Conservation (phyloP, 768 basidiomycete species). For the Fistulinella prunicolor region DNA sequence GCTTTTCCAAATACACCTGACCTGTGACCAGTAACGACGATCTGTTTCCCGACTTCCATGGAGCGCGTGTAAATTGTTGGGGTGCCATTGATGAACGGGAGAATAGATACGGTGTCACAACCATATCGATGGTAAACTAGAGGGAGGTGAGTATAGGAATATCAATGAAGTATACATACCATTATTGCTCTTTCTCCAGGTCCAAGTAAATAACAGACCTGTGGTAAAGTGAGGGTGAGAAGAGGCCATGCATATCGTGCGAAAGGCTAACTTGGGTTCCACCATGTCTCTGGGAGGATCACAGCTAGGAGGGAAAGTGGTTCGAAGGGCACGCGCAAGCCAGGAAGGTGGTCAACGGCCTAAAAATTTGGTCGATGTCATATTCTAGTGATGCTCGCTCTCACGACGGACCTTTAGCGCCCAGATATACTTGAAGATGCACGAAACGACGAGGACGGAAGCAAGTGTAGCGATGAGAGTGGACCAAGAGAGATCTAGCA, state of each 20-base stretch:
- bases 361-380: neutral
- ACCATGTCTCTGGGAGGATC: constrained; percentile 16
- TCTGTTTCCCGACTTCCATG: constrained; percentile 19
- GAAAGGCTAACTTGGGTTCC: constrained; percentile 18
- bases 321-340: constrained; percentile 20
- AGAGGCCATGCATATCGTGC: neutral
- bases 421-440: constrained; percentile 12
- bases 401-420: constrained; percentile 15
- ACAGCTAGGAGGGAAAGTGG: constrained; percentile 11
- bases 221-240: neutral
- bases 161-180: neutral
- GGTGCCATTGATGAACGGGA: constrained; percentile 17
- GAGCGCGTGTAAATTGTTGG: constrained; percentile 23
- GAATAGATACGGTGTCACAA: constrained; percentile 20
- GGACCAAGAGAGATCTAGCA: constrained; percentile 5
- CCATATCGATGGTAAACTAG: constrained; percentile 20
- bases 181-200: constrained; percentile 22
- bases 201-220: constrained; percentile 22
- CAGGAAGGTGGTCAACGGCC: constrained; percentile 18
- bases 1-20: constrained; percentile 20
- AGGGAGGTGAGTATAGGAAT: neutral
- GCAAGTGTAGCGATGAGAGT: neutral
- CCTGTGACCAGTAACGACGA: constrained; percentile 18
- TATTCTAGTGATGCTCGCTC: too few species aligned
- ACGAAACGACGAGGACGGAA: constrained; percentile 7